These are phyloP conservation scores for Geranium incanum DNA, from an alignment of 441 rosid genomes.

Conservation along the genomic window DNA sequence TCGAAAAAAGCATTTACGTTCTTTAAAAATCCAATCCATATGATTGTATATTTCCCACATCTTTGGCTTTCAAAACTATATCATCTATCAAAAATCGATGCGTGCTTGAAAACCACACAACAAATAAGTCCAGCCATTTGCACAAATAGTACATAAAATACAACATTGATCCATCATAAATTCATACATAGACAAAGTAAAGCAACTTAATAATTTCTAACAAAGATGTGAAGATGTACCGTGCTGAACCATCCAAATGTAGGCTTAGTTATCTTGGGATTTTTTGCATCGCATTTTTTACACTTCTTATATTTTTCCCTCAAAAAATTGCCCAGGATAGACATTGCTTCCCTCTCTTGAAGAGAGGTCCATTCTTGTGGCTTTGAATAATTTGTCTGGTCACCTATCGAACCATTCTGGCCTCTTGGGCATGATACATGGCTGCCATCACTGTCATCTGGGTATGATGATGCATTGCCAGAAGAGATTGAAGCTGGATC, in stretches of 20 bases:
- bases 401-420: slow-evolving; percentile 27
- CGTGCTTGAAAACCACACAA: not conserved
- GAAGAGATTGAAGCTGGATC: slow-evolving; percentile 23
- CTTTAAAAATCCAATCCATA: not conserved
- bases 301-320: slow-evolving; percentile 43
- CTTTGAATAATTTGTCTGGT: slow-evolving; percentile 25
- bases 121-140: slow-evolving; percentile 2
- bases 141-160: not conserved
- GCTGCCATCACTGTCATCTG: slow-evolving; percentile 38
- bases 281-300: slow-evolving; percentile 35
- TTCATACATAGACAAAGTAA: not conserved
- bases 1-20: not conserved
- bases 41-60: slow-evolving; percentile 4
- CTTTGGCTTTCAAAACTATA: not conserved
- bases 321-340: slow-evolving; percentile 47
- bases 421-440: slow-evolving; percentile 33
- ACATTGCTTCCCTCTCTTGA: slow-evolving; percentile 64
- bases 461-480: slow-evolving; percentile 26
- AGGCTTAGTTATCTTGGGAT: slow-evolving; percentile 56
- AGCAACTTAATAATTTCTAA: slow-evolving; percentile 12
- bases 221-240: slow-evolving; percentile 39
- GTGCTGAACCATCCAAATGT: slow-evolving; percentile 73
- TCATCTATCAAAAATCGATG: not conserved
- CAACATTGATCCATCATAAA: not conserved
- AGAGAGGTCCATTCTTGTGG: slow-evolving; percentile 75